Base-by-base conservation (phyloP, 768 basidiomycete species). In the Termitomyces sp. region DNA sequence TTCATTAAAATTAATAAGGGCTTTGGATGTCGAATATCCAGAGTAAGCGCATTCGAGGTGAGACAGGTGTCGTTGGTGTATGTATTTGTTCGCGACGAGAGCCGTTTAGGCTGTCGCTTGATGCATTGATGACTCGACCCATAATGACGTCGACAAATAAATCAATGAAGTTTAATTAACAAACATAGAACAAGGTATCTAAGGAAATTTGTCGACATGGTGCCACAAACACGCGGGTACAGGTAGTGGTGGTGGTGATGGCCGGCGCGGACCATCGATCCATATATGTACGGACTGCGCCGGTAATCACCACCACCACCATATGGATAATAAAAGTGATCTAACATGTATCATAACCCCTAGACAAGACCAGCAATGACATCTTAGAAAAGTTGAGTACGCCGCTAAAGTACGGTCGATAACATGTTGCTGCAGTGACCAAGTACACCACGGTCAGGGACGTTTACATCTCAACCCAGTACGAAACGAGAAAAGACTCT, bases 401-500 rank as follows among this genome's bases (percentile, higher is more conserved):
- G 36, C 18, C 18, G 38, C 4, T 23, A 9, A 14, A 36, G 36
- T 14, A 28, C 14, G 28, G 13, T 54, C 20, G 12, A 49, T 33
- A 35, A n/a, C 18, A 28, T 28, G 53, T 44, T 9, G 18, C 38
- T 60, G 50, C 36, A 50, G 20, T 41, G 46, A 55, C 59, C 30
- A 32, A 49, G 16, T 33, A 26, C 18, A 50, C 12, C 32, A 36
- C 32, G 32, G 40, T 36, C 49, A 55, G 50, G 28, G 16, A 48
- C 28, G n/a, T 3, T 36, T 32, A 41, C 51, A 33, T 5, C 2
- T 10, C 18, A 28, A 41, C n/a, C 36, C 36, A 59, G 40, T 8
- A 58, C 46, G 38, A 58, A 55, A 61, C 47, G 52, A 38, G 23
- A 54, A n/a, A 35, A 54, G 23, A 47, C 20, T 54, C 64, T 67